These are phyloP conservation scores for Mentha longifolia DNA, from an alignment of 257 asterid genomes.

Conservation along the genomic window DNA sequence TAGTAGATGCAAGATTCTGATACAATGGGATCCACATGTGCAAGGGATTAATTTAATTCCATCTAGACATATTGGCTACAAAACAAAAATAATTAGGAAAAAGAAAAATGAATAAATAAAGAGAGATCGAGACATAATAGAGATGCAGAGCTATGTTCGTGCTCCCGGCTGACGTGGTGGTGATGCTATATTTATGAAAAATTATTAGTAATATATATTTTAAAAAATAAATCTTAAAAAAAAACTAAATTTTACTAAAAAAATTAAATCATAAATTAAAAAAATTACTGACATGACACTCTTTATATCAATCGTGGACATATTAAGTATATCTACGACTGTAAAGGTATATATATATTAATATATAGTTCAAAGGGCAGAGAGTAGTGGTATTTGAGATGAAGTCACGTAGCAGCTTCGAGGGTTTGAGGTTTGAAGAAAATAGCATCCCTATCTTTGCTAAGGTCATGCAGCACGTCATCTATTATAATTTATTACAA, in stretches of 20 bases:
- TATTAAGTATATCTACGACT: too few relatives aligned
- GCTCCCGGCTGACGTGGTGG: too few relatives aligned
- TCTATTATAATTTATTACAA: background rate
- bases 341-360: background rate
- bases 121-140: conserved; percentile 11
- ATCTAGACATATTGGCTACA: conserved; percentile 14
- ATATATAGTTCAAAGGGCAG: conserved; percentile 4
- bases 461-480: conserved; percentile 51
- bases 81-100: background rate
- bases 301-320: too few relatives aligned
- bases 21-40: conserved; percentile 38
- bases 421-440: conserved; percentile 23
- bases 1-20: conserved; percentile 21
- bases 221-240: too few relatives aligned
- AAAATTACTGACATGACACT: too few relatives aligned
- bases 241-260: too few relatives aligned
- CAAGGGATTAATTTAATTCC: background rate
- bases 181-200: too few relatives aligned
- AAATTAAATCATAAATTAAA: too few relatives aligned
- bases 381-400: conserved; percentile 11
- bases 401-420: conserved; percentile 47
- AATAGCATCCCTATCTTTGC: conserved; percentile 33
- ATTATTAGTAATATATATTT: too few relatives aligned
- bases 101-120: background rate
- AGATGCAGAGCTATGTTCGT: background rate